A percentile compares a stretch with the other conserved stretches of the same genome.
Evolutionary conservation across 2,329 filamentous ascomycete genomes (phyloP).

Genomic region (Eutypa lata): DNA sequence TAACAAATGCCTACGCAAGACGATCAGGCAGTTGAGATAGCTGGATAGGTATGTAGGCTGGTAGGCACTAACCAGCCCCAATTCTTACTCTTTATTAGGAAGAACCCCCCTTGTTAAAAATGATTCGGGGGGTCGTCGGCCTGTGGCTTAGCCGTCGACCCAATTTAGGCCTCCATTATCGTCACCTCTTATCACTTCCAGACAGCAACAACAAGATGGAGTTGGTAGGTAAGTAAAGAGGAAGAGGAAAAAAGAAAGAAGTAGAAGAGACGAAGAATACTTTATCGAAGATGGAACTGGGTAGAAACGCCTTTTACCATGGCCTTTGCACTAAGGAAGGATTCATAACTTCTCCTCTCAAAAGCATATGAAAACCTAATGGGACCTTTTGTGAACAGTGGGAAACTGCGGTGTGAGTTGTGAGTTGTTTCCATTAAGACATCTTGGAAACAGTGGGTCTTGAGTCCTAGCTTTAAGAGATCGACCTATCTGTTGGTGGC

Average conservation of each 20-base stretch:
- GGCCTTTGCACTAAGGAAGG: background rate
- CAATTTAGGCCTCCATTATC: background rate
- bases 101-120: too few species aligned
- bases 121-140: background rate
- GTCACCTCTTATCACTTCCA: background rate
- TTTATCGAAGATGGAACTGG: background rate
- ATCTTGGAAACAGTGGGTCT: background rate
- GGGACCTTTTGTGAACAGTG: too few species aligned
- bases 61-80: too few species aligned
- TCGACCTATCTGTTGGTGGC: too few species aligned
- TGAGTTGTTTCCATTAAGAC: background rate
- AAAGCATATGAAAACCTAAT: too few species aligned
- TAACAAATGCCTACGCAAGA: too few species aligned
- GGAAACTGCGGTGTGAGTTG: background rate
- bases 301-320: background rate
- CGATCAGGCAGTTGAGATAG: too few species aligned
- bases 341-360: too few species aligned
- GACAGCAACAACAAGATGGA: too few species aligned
- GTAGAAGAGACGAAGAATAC: background rate
- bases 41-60: too few species aligned
- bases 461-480: too few species aligned
- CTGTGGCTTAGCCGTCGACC: background rate
- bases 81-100: too few species aligned
- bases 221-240: background rate
- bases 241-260: background rate